phyloP scores from a whole-genome alignment of 331 rosid genomes.

The Saraca asoca region DNA sequence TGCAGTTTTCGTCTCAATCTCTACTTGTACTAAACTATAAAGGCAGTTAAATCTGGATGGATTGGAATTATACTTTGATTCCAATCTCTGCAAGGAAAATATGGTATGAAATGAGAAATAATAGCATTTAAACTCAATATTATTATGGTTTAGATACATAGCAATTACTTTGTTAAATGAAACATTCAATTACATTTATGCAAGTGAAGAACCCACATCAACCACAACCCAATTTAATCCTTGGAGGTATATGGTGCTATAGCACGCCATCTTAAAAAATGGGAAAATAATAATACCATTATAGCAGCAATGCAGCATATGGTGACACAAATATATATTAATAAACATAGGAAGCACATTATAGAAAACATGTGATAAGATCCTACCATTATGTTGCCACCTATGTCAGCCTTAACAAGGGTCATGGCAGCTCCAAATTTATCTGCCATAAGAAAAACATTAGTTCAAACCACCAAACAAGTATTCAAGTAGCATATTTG shows the following conservation, averaged over 20 bases:
- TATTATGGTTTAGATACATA: neutral
- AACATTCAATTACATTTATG: neutral
- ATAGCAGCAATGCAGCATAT: neutral
- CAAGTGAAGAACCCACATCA: neutral
- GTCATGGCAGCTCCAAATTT: conserved; percentile 95
- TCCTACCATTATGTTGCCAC: conserved; percentile 78
- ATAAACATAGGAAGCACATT: neutral
- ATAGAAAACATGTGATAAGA: conserved; percentile 1
- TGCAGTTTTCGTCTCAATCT: conserved; percentile 77
- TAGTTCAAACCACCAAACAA: neutral
- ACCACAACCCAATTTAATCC: too few relatives aligned
- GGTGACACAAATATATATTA: neutral
- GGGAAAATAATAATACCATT: neutral
- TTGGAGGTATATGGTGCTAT: neutral
- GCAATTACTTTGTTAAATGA: neutral
- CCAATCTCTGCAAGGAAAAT: conserved; percentile 77
- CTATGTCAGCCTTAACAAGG: conserved; percentile 63
- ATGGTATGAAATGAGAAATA: conserved; percentile 25
- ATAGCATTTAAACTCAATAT: conserved; percentile 10
- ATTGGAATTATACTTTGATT: conserved; percentile 62
- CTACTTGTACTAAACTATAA: conserved; percentile 74
- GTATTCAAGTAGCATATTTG: neutral
- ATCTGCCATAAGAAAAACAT: conserved; percentile 51
- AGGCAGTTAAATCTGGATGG: conserved; percentile 61
- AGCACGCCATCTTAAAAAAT: neutral